Percentiles rank a stretch among this genome's conserved stretches.
phyloP scores from a whole-genome alignment of 441 rosid species.

The Geranium incanum region DNA sequence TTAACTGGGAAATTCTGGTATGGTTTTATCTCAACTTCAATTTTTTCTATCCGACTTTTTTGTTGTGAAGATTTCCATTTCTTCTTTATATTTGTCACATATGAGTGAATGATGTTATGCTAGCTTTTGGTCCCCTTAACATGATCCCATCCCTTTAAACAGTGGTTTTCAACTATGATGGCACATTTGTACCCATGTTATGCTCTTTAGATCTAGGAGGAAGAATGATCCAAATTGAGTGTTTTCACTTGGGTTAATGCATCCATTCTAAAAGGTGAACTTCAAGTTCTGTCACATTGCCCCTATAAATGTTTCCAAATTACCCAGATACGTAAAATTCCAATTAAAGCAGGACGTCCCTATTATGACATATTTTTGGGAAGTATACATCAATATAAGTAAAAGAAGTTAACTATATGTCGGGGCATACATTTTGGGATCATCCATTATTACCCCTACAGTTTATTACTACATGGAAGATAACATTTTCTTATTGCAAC shows the following conservation, averaged over 20 bases:
- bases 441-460: not conserved
- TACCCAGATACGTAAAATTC: not conserved
- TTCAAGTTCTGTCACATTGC: not conserved
- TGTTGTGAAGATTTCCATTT: not conserved
- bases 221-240: not conserved
- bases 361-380: not conserved
- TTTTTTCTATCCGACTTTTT: not conserved
- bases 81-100: not conserved
- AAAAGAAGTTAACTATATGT: not conserved
- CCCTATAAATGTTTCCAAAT: too few species aligned
- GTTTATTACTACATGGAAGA: not conserved
- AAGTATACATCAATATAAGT: too few species aligned
- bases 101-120: not conserved
- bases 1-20: conserved; percentile 72
- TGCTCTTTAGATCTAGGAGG: not conserved
- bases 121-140: not conserved
- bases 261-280: not conserved
- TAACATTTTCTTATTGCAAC: conserved; percentile 2
- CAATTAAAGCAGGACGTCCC: not conserved
- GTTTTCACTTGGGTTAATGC: too few species aligned
- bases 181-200: not conserved
- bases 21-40: not conserved
- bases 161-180: not conserved
- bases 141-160: not conserved
- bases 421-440: not conserved